Base-by-base conservation (phyloP, 371 early-diverging fungal species). In the Cladochytrium tenue region DNA sequence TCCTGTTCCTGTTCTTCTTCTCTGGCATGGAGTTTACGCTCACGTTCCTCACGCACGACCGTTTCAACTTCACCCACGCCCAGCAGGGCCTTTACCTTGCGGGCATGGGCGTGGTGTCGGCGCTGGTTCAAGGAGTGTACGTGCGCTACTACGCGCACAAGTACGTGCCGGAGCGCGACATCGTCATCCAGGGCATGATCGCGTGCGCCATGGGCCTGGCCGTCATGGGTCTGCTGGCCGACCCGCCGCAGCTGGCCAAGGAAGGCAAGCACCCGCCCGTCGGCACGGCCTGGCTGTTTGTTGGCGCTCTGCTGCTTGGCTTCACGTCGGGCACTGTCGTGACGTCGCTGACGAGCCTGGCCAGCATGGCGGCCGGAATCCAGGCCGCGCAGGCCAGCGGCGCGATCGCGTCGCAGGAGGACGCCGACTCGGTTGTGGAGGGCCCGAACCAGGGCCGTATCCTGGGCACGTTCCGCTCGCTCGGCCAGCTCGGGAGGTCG, bases 21-120 rank as follows among this genome's bases (percentile, higher is more conserved):
- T 92, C 93, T 2, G 98, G 97, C 4, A 94, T 98, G 93, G 98
- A 98, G 77, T 98, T 95, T 78, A 97, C 97, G 0, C 81, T 98
- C 58, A 94, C 97, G 0, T 98, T 97, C 73, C 80, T 96, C 74
- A 95, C 96, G 0, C 92, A 90, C 79, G 95, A 96, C 76, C 83
- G 92, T 25, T 90, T 95, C 63, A 79, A 85, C 52, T 98, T 92
- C 64, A 83, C 86, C 17, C 89, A 94, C 74, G 88, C 87, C 77
- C 90, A 93, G 66, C 97, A 98, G 76, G 98, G 98, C 1, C 83
- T 81, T 63, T 76, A 96, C 2, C 81, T 98, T 13, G 95, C 90
- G 1, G 88, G 82, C 66, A 90, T 97, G 57, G 98, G 97, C 27
- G 85, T 96, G 27, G 52, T 92, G 10, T 91, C 95, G 1, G 92